Base-by-base conservation (phyloP, 441 rosid species). In the Euphorbia schlechtendalii region DNA sequence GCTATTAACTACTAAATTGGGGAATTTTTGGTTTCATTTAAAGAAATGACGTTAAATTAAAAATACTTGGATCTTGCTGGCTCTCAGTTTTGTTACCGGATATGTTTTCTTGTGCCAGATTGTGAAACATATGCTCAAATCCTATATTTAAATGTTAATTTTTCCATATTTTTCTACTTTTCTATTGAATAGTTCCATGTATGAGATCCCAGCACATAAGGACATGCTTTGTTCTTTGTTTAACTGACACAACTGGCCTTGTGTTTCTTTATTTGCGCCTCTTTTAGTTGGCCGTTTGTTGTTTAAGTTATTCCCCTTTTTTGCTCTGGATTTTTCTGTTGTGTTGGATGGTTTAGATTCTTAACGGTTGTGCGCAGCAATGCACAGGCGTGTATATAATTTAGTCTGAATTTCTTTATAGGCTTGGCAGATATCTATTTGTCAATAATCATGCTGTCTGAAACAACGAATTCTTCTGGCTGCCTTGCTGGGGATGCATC, bases 361-460 rank as follows among this genome's bases (percentile, higher is more conserved):
- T 27, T 27, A 27, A 27, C 4, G 30, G 30, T 30, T 53, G 56
- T 54, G 32, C 27, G 64, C 67, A 45, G 56, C 69, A 58, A 41
- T 34, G 24, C 32, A 38, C 43, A 25, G n/a, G 41, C 51, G n/a
- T n/a, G 22, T 13, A 36, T 32, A n/a, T 15, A 36, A 58, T 36
- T 2, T 25, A 13, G 13, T 25, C n/a, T 49, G 20, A 52, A 28
- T 61, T 13, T 18, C n/a, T 24, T 52, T 43, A 1, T 1, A 2
- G 32, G 18, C 5, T 48, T 60, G 36, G 51, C 28, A 24, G 48
- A 17, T 69, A 53, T 59, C 32, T 49, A 61, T 54, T 9, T 17
- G 25, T 58, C 58, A 59, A 49, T 64, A 69, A 66, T 60, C 73
- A 79, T 81, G 82, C 85, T 82, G 14, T 78, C 74, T 55, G 80